Base-by-base conservation (phyloP, 2,329 filamentous ascomycete genomes). In the Gliomastix tumulicola region DNA sequence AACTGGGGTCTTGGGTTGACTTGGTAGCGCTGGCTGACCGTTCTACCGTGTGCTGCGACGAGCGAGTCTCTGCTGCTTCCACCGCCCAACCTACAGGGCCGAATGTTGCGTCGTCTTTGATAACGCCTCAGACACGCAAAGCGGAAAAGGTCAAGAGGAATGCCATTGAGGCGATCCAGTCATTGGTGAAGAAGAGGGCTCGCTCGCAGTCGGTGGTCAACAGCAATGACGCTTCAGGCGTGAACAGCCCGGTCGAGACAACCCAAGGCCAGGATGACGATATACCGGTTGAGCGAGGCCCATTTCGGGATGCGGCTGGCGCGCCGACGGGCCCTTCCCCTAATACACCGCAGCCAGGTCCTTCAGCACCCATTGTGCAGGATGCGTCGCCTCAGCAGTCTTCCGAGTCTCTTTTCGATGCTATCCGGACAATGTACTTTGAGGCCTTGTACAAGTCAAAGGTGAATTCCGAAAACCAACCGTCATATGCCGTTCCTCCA, bases 1-100 rank as follows among this genome's bases (percentile, higher is more conserved):
- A 74, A 48, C 62, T 92, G 30, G 81, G 76, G 3, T 57, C 64
- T 16, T 86, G 82, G 81, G 68, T 84, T 17, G 72, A 79, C 42
- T 52, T 82, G 35, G 66, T 71, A 23, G 60, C 66, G 7, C 60
- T 88, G 20, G 59, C 60, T 18, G 53, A 56, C 10, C 55, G 65
- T 27, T 74, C 76, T 27, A 74, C 71, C 0, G 55, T 51, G 5
- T 34, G 57, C 20, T 57, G 48, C 31, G 48, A 42, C 18, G 49
- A 60, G 10, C 56, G 59, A 10, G 37, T 63, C 7, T 41, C 42
- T 7, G 44, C 47, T 18, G 20, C 34, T 13, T 37, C 39, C 13
- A 48, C 19, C 13, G 9, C 21, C 13, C 41, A 19, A 27, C 11
- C 27, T 5, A 22, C 20, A 7, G 35, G 33, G 12, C 12, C 22